Base-by-base conservation (phyloP, 78 protist species). In the Mantamonas sphyraenae region DNA sequence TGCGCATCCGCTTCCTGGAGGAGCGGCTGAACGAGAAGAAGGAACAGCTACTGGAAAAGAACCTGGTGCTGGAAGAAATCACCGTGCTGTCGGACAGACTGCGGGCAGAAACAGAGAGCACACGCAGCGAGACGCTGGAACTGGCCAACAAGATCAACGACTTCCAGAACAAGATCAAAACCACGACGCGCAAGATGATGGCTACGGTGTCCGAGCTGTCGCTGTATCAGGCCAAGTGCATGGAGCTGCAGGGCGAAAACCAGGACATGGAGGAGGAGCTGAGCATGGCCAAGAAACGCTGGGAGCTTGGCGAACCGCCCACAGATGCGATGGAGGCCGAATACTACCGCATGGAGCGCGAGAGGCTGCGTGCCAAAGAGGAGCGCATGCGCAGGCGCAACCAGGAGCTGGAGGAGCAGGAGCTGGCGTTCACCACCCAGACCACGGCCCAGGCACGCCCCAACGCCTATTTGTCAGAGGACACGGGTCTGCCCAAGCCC, bases 121-220 rank as follows among this genome's bases (percentile, higher is more conserved):
- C 80, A 5, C 60, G 79, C 5, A 76, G 73, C 31, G 65, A 51
- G 31, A 70, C 86, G 28, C 51, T 79, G 17, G 88, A 77, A 26
- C 75, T 79, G 7, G 71, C 85, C 17, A 64, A 80, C 79, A 69
- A 80, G 53, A 61, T 73, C 42, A 82, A 72, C 53, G 68, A 71
- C n/a, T 58, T 37, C 38, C 86, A 82, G 61, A 31, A 39, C 34
- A 43, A 22, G 20, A 38, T 90, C 70, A 73, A 71, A 60, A 35
- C 14, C 55, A 34, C 53, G 26, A 83, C 83, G 10, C 61, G 82
- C 33, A 43, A 57, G 68, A 76, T 74, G 76, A 88, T 76, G 87
- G 89, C 93, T 19, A 39, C 79, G 22, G 86, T 83, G 7, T 60
- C 85, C 16, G 93, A 88, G 79, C 79, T 88, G 30, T 68, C 87